phyloP scores from a whole-genome alignment of 2,329 filamentous ascomycete species.

The Hypoxylon sp. region DNA sequence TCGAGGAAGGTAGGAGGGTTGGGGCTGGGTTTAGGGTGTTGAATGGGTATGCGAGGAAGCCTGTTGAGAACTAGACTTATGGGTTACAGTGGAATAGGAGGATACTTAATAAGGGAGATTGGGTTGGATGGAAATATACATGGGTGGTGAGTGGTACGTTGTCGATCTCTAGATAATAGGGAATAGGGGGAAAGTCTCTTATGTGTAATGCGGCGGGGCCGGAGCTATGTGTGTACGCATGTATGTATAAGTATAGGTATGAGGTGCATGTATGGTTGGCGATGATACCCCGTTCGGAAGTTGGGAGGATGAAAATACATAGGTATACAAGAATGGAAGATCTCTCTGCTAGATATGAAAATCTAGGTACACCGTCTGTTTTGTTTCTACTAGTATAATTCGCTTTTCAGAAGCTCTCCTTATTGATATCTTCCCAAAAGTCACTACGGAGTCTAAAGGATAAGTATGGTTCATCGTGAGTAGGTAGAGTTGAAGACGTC shows the following conservation, averaged over 20 bases:
- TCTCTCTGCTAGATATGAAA: slow-evolving; percentile 4
- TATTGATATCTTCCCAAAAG: no score
- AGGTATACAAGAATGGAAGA: slow-evolving; percentile 10
- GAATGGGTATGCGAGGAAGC: slow-evolving; percentile 75
- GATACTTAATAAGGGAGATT: not conserved
- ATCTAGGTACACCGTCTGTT: not conserved
- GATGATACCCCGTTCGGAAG: slow-evolving; percentile 41
- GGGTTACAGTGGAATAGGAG: not conserved
- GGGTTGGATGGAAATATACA: not conserved
- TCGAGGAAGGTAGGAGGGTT: slow-evolving; percentile 73
- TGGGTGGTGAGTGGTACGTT: not conserved
- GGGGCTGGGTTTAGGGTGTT: slow-evolving; percentile 73
- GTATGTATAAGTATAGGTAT: slow-evolving; percentile 23
- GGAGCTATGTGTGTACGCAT: slow-evolving; percentile 17
- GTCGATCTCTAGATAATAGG: not conserved
- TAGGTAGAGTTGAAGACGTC: no score
- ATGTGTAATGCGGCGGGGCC: slow-evolving; percentile 26
- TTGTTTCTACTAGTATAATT: not conserved
- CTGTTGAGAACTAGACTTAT: slow-evolving; percentile 52
- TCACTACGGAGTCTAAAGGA: no score
- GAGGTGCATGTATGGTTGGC: slow-evolving; percentile 29
- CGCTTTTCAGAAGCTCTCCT: no score
- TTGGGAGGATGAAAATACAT: slow-evolving; percentile 11
- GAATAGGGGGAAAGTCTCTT: slow-evolving; percentile 15
- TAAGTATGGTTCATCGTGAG: no score